Evolutionary conservation across 306 rosid genomes (phyloP).

Genomic region (Castanospermum australe): DNA sequence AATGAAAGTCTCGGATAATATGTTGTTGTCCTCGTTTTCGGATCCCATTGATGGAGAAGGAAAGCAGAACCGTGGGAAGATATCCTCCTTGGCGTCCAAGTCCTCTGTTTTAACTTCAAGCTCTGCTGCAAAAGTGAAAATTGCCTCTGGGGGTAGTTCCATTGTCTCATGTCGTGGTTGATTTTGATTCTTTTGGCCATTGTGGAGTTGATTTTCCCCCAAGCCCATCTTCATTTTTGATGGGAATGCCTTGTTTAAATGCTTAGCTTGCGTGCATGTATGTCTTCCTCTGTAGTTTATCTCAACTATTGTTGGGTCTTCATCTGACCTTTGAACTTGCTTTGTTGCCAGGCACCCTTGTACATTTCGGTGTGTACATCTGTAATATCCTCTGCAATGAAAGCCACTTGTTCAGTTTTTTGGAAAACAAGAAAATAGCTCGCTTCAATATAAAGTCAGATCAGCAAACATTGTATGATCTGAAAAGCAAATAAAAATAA

Average conservation of each 20-base stretch:
- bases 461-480: background rate
- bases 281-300: conserved; percentile 60
- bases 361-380: conserved; percentile 64
- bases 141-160: conserved; percentile 12
- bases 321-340: conserved; percentile 72
- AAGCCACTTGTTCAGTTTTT: background rate
- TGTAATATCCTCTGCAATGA: conserved; percentile 67
- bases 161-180: conserved; percentile 8
- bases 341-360: conserved; percentile 77
- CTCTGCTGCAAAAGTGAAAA: conserved; percentile 33
- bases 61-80: conserved; percentile 45
- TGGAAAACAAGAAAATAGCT: background rate
- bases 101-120: conserved; percentile 39
- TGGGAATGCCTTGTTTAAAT: conserved; percentile 15
- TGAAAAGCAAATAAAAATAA: background rate
- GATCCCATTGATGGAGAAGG: conserved; percentile 32
- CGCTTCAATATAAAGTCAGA: background rate
- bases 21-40: conserved; percentile 29
- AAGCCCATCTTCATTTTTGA: conserved; percentile 20
- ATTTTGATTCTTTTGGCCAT: conserved; percentile 13
- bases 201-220: conserved; percentile 20
- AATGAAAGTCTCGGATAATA: conserved; percentile 36
- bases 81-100: conserved; percentile 33
- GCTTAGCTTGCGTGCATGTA: conserved; percentile 49
- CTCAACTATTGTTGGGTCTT: conserved; percentile 43